These are phyloP conservation scores for Castanea sativa DNA, from an alignment of 306 rosid species.

Conservation along the genomic window DNA sequence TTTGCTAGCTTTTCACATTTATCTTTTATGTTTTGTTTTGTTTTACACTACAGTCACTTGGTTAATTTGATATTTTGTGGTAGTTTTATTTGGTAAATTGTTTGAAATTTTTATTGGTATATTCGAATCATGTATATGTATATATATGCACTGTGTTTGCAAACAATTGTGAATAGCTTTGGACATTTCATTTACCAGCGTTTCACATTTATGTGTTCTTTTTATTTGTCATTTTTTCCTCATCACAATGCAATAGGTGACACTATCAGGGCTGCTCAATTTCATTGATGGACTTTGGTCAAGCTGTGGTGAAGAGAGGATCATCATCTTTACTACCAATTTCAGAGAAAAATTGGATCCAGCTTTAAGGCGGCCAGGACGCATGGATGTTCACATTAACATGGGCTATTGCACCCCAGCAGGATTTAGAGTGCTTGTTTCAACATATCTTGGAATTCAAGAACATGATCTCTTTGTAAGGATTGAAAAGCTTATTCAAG, in stretches of 20 bases:
- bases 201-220: no score
- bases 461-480: constrained; percentile 14
- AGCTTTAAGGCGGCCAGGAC: constrained; percentile 39
- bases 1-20: no score
- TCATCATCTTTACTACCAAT: constrained; percentile 51
- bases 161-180: no score
- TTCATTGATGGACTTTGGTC: constrained; percentile 50
- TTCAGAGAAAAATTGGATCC: constrained; percentile 41
- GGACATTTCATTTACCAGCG: no score
- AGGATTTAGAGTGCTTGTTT: constrained; percentile 32
- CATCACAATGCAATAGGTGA: constrained; percentile 18
- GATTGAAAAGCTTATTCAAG: constrained; percentile 28
- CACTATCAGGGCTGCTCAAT: constrained; percentile 37
- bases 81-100: no score
- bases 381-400: constrained; percentile 46
- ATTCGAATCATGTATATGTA: no score
- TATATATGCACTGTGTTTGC: no score
- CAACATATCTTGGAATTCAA: constrained; percentile 29
- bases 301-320: constrained; percentile 46
- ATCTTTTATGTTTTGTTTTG: no score
- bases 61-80: no score
- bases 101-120: no score
- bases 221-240: no score
- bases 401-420: constrained; percentile 38
- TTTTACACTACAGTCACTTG: no score